Base-by-base conservation (phyloP, 257 asterid genomes). In the Hygrophila difformis region DNA sequence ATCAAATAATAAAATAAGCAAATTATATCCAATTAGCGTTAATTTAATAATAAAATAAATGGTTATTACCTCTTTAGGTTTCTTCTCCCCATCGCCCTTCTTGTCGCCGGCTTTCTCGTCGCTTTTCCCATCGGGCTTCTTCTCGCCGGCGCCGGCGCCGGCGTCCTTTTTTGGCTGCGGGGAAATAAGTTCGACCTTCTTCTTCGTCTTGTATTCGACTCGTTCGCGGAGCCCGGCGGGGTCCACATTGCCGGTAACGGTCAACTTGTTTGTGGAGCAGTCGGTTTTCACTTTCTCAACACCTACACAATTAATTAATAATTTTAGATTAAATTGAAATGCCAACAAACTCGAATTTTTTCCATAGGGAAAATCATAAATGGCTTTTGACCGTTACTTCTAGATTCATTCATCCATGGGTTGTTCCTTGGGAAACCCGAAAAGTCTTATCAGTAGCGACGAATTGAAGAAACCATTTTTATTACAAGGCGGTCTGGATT, bases 261-360 rank as follows among this genome's bases (percentile, higher is more conserved):
- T 88, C 74, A 84, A 57, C 62, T 84, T 88, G 71, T 78, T 70
- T 35, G 70, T 60, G 8, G 20, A 70, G 35, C 80, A 66, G 40
- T 88, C 97, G 1, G 82, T 60, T 63, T 74, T 84, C 59, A 78
- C 94, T n/a, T 76, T 79, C 70, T 82, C 78, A 53, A 86, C 96
- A 19, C 94, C 96, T 86, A 37, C 66, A 62, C 11, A n/a, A n/a
- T n/a, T n/a, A n/a, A n/a, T n/a, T n/a, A n/a, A n/a, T n/a, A n/a
- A n/a, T n/a, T 24, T 24, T 24, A 24, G 5, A 24, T 24, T 7
- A 2, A 2, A 24, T 3, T 3, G 3, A 3, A 24, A 7, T 24
- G 5, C 29, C 29, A 3, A 3, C 29, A 7, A 24, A 24, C 7
- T 24, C 7, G 7, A 7, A 24, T 7, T 24, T 24, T 24, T 24